Base-by-base conservation (phyloP, 768 basidiomycete species). In the Tulasnella sp. region DNA sequence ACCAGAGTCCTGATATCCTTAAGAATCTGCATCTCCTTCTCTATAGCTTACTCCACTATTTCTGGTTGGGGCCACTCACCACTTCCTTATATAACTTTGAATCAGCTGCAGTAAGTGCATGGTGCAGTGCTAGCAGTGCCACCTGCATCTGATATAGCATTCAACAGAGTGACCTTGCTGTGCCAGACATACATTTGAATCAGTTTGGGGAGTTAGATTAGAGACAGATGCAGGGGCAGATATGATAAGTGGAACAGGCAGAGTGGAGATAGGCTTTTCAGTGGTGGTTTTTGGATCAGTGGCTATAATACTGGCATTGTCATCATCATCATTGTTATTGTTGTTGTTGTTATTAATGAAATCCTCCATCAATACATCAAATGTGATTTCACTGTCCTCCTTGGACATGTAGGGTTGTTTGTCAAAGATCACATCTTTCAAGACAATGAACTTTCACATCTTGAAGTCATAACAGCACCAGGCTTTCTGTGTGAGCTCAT, bases 31-130 rank as follows among this genome's bases (percentile, higher is more conserved):
- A 65, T 39, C 56, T 68, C 68, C 41, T 60, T 59, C n/a, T 63
- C 59, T 57, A 66, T 65, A 3, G 67, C 68, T 32, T 41, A 32
- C 23, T 42, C 34, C 68, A 68, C 0, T 66, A 52, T 4, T 52
- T 19, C 23, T 50, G 39, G 21, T 65, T 61, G 7, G 31, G 25
- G 11, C 32, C 25, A 12, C 17, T 31, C 27, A 46, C 21, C 5
- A 59, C 65, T 17, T 45, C 41, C n/a, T 15, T 37, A 9, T 19
- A 11, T 65, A 5, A 64, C 53, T 39, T 75, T 69, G 0, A 63
- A 59, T 27, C 77, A 62, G 0, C 69, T 72, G 6, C 69, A 12
- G 11, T 19, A 9, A 43, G 17, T 17, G 27, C n/a, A n/a, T n/a
- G n/a, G n/a, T n/a, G n/a, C n/a, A n/a, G n/a, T n/a, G n/a, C n/a